These are phyloP conservation scores for Penicillium nordicum DNA, from an alignment of 2,329 filamentous ascomycete species.

Conservation along the genomic window DNA sequence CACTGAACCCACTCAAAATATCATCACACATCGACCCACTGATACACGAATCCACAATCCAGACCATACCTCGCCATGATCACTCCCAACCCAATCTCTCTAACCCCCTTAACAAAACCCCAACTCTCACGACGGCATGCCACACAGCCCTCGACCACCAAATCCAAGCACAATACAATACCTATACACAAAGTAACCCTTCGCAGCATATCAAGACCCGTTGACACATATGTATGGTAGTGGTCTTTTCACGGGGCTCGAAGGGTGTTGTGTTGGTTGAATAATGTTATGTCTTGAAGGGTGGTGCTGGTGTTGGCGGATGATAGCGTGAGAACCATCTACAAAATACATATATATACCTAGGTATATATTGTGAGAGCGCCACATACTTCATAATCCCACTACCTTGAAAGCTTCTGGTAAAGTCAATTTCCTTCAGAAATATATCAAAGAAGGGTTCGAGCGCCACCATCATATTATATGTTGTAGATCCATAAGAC, in stretches of 20 bases:
- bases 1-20: neutral
- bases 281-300: neutral
- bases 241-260: neutral
- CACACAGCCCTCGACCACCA: conserved; percentile 44
- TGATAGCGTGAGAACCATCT: neutral
- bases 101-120: conserved; percentile 30
- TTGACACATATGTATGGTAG: neutral
- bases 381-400: neutral
- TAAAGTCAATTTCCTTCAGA: neutral
- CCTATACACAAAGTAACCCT: conserved; percentile 48
- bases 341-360: no score
- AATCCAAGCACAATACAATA: conserved; percentile 37
- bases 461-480: neutral
- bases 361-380: neutral
- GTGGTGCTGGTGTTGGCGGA: neutral
- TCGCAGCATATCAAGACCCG: conserved; percentile 29
- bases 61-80: neutral
- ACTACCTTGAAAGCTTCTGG: neutral
- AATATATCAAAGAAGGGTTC: neutral
- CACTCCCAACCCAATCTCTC: neutral
- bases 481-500: neutral
- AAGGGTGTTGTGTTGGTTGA: neutral
- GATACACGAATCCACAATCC: neutral
- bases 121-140: conserved; percentile 43
- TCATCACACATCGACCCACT: neutral